These are phyloP conservation scores for Noccaea bulbosa DNA, from an alignment of 345 rosid genomes.

Conservation along the genomic window DNA sequence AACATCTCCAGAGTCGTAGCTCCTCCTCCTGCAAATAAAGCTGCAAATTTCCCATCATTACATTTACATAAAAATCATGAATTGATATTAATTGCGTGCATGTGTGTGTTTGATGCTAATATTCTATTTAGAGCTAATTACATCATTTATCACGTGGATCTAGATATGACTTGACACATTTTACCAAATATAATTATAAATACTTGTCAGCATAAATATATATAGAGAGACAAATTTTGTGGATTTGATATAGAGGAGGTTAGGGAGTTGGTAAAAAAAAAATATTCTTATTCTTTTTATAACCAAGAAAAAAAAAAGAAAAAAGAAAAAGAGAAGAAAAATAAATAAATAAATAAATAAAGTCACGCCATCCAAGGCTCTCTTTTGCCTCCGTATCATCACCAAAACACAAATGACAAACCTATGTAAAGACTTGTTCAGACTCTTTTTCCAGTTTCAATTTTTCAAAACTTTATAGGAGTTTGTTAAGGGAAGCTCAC, in stretches of 20 bases:
- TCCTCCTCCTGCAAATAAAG: constrained; percentile 69
- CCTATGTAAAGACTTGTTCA: constrained; percentile 59
- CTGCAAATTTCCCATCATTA: constrained; percentile 62
- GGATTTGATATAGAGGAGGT: constrained; percentile 40
- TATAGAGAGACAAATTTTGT: background rate
- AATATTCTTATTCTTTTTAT: background rate
- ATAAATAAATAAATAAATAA: constrained; percentile 31
- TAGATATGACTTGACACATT: constrained; percentile 22
- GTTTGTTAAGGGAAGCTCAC: constrained; percentile 60
- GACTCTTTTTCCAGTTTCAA: constrained; percentile 20
- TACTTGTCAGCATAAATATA: constrained; percentile 13
- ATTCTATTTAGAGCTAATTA: background rate
- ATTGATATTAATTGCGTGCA: background rate
- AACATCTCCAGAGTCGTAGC: constrained; percentile 99
- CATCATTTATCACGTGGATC: constrained; percentile 44
- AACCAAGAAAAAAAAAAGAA: background rate
- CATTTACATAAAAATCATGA: constrained; percentile 14
- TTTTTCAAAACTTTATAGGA: constrained; percentile 37
- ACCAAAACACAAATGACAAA: constrained; percentile 57
- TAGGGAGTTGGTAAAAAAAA: constrained; percentile 39
- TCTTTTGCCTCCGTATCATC: constrained; percentile 63
- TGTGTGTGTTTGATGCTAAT: constrained; percentile 13
- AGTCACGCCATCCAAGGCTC: constrained; percentile 70
- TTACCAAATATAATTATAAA: constrained; percentile 11
- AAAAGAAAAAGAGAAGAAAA: constrained; percentile 1